phyloP scores from a whole-genome alignment of 2,329 filamentous ascomycete genomes.

The Aspergillus fructus region DNA sequence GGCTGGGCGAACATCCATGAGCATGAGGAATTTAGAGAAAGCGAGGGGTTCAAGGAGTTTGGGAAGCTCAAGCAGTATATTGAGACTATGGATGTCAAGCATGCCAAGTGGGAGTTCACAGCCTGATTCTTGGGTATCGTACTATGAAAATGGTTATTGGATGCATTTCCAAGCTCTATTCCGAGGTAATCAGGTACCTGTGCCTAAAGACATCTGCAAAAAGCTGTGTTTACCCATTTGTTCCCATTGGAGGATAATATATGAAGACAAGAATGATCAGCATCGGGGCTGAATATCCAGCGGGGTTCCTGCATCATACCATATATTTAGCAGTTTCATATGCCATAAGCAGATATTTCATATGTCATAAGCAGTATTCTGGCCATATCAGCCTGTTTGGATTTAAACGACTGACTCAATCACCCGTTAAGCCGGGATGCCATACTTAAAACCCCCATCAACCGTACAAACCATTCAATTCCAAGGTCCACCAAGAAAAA shows the following conservation, averaged over 20 bases:
- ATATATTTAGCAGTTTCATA: too few relatives aligned
- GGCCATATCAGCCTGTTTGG: too few relatives aligned
- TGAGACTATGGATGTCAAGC: constrained; percentile 28
- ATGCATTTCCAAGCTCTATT: background rate
- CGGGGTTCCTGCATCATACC: too few relatives aligned
- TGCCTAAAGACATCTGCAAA: background rate
- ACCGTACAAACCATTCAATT: accelerated
- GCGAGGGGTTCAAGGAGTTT: constrained; percentile 18
- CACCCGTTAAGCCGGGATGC: too few relatives aligned
- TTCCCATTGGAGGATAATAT: background rate
- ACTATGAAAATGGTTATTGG: too few relatives aligned
- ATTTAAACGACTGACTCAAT: too few relatives aligned
- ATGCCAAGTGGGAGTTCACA: constrained; percentile 13
- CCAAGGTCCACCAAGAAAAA: too few relatives aligned
- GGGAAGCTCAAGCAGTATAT: constrained; percentile 22
- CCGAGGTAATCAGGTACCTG: background rate
- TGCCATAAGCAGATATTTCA: too few relatives aligned
- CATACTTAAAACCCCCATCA: too few relatives aligned
- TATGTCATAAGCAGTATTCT: too few relatives aligned
- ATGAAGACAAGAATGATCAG: background rate
- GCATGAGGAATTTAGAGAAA: constrained; percentile 30
- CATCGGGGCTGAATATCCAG: background rate
- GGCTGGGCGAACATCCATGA: constrained; percentile 40
- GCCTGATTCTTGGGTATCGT: background rate
- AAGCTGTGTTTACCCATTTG: background rate